Percentiles rank a stretch among this genome's conserved stretches.
phyloP scores from a whole-genome alignment of 495 filamentous ascomycete species.

The Hypoxylon lienhwacheense region DNA sequence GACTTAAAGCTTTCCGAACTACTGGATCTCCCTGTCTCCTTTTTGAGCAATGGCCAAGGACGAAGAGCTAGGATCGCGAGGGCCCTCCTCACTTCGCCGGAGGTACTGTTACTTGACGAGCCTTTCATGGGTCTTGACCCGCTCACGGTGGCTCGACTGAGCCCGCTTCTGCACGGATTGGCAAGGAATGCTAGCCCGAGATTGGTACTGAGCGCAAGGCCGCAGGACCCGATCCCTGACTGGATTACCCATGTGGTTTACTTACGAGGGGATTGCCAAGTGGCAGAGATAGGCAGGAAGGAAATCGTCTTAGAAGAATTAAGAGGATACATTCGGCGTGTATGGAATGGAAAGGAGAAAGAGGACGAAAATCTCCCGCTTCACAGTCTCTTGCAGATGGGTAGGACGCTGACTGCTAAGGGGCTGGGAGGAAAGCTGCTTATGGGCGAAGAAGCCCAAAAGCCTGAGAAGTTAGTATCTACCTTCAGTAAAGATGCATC shows the following conservation, averaged over 20 bases:
- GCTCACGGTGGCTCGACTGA: constrained; percentile 68
- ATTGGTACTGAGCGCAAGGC: constrained; percentile 73
- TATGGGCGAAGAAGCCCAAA: constrained; percentile 30
- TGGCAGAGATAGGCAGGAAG: constrained; percentile 61
- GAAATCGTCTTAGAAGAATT: constrained; percentile 54
- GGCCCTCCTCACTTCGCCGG: constrained; percentile 74
- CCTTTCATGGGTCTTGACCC: constrained; percentile 98
- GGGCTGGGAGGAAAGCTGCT: constrained; percentile 47
- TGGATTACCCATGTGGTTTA: constrained; percentile 86
- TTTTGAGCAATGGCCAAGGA: constrained; percentile 91
- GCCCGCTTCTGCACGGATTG: constrained; percentile 65
- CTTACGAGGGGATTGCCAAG: constrained; percentile 60
- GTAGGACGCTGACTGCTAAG: constrained; percentile 47
- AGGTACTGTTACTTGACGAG: constrained; percentile 85
- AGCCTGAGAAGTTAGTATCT: background rate
- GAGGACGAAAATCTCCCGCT: constrained; percentile 47
- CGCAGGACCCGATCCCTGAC: constrained; percentile 81
- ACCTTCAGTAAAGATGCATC: background rate
- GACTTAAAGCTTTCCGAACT: constrained; percentile 68
- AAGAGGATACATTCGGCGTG: constrained; percentile 44
- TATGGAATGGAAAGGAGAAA: constrained; percentile 38
- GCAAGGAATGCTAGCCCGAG: constrained; percentile 66
- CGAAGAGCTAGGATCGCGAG: constrained; percentile 84
- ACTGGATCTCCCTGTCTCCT: constrained; percentile 77
- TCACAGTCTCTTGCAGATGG: constrained; percentile 55